Evolutionary conservation across 306 rosid species (phyloP).

Genomic region (Geum urbanum): DNA sequence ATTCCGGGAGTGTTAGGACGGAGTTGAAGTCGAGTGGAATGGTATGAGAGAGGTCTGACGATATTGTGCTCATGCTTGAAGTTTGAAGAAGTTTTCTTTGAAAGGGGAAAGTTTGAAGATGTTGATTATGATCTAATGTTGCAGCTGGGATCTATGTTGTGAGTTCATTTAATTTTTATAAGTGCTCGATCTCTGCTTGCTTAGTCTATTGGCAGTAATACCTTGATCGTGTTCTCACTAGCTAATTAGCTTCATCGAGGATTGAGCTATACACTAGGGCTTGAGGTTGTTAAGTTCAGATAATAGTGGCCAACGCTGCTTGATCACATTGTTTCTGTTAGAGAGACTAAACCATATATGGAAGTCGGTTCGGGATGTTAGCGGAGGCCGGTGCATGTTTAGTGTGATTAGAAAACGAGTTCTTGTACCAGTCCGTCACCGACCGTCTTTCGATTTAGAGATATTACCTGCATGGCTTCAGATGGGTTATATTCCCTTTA

Average conservation of each 20-base stretch:
- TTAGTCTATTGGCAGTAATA: too few species aligned
- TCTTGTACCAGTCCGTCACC: neutral
- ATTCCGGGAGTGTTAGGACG: constrained; percentile 25
- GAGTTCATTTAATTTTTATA: neutral
- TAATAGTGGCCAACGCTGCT: too few species aligned
- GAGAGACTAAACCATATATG: too few species aligned
- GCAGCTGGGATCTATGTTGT: neutral
- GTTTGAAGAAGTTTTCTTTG: neutral
- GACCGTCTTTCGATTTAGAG: neutral
- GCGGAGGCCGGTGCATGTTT: constrained; percentile 2
- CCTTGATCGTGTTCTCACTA: too few species aligned
- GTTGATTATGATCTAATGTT: neutral
- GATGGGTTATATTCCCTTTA: too few species aligned
- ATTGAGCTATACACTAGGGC: too few species aligned
- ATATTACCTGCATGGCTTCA: too few species aligned
- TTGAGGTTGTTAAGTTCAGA: too few species aligned
- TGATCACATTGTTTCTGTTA: too few species aligned
- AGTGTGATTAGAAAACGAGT: neutral
- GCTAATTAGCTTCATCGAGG: too few species aligned
- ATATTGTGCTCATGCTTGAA: neutral
- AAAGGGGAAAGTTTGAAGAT: too few species aligned
- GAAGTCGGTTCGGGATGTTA: constrained; percentile 2
- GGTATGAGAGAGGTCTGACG: constrained; percentile 7
- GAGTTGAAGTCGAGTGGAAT: constrained; percentile 37
- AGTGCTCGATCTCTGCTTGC: neutral